A percentile compares a stretch with the other conserved stretches of the same genome.
phyloP scores from a whole-genome alignment of 345 rosid genomes.

The Mercurialis annua region DNA sequence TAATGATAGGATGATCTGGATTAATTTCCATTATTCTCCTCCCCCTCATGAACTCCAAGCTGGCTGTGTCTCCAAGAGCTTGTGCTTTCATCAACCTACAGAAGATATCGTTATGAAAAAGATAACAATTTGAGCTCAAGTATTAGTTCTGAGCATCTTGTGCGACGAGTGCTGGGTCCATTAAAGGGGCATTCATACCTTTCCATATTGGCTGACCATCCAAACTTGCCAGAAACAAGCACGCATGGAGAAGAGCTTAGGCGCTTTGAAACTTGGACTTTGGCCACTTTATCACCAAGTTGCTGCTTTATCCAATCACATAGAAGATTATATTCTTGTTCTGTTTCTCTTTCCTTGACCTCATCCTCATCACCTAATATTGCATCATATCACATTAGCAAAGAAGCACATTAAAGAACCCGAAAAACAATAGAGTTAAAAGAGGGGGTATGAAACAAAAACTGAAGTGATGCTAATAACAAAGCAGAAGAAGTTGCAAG shows the following conservation, averaged over 20 bases:
- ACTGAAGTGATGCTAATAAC: constrained; percentile 5
- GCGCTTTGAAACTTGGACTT: constrained; percentile 93
- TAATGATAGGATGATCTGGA: constrained; percentile 86
- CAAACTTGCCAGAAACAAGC: constrained; percentile 95
- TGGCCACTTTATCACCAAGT: constrained; percentile 92
- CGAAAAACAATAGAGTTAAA: neutral
- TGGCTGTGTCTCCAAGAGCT: constrained; percentile 92
- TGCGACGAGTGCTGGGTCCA: neutral
- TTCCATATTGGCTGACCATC: constrained; percentile 99
- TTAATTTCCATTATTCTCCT: constrained; percentile 92
- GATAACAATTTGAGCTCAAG: neutral
- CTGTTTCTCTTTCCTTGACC: constrained; percentile 75
- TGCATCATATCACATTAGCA: constrained; percentile 5
- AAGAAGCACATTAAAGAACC: neutral
- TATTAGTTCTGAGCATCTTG: neutral
- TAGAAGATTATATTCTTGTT: constrained; percentile 73
- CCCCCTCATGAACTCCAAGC: constrained; percentile 98
- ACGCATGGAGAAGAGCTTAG: constrained; percentile 94
- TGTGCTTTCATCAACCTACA: constrained; percentile 97
- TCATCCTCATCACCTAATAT: constrained; percentile 88
- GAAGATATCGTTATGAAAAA: constrained; percentile 7
- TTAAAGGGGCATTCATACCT: constrained; percentile 43
- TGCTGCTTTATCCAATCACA: constrained; percentile 99
- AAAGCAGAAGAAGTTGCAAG: neutral
- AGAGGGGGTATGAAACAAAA: neutral